A percentile compares a stretch with the other conserved stretches of the same genome.
Conservation (phyloP, 495 filamentous ascomycete genomes). For the Delitschia confertaspora region DNA sequence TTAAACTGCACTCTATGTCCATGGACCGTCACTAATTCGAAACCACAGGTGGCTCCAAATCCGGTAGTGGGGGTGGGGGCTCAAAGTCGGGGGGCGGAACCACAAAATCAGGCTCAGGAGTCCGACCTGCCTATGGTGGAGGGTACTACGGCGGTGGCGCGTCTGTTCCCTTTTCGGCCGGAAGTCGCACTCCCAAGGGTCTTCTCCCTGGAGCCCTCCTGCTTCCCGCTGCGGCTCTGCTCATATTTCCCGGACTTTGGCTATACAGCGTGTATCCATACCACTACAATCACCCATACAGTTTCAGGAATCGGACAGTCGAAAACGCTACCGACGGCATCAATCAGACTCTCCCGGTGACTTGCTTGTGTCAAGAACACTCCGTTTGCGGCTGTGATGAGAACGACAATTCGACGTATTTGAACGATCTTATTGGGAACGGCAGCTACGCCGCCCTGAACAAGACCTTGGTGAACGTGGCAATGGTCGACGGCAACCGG, state of each 20-base stretch:
- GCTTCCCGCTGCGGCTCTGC: slow-evolving; percentile 44
- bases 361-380: slow-evolving; percentile 65
- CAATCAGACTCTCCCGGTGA: slow-evolving; percentile 65
- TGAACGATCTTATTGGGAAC: slow-evolving; percentile 57
- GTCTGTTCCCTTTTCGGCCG: slow-evolving; percentile 56
- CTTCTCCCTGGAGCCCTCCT: slow-evolving; percentile 51
- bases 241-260: slow-evolving; percentile 52
- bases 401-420: slow-evolving; percentile 51
- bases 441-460: slow-evolving; percentile 51
- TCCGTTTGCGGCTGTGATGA: slow-evolving; percentile 75
- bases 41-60: slow-evolving; percentile 14
- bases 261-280: slow-evolving; percentile 65
- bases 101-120: slow-evolving; percentile 58
- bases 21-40: not conserved
- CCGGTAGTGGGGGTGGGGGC: slow-evolving; percentile 9
- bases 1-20: not conserved
- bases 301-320: slow-evolving; percentile 46
- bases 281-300: slow-evolving; percentile 51
- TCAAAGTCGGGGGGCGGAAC: slow-evolving; percentile 45
- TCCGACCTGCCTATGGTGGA: slow-evolving; percentile 52
- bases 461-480: slow-evolving; percentile 53
- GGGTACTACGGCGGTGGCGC: slow-evolving; percentile 75
- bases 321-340: slow-evolving; percentile 33
- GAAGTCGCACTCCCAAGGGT: slow-evolving; percentile 46
- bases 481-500: slow-evolving; percentile 61